These are phyloP conservation scores for Astragalus glycyphyllos DNA, from an alignment of 306 rosid genomes.

Conservation along the genomic window DNA sequence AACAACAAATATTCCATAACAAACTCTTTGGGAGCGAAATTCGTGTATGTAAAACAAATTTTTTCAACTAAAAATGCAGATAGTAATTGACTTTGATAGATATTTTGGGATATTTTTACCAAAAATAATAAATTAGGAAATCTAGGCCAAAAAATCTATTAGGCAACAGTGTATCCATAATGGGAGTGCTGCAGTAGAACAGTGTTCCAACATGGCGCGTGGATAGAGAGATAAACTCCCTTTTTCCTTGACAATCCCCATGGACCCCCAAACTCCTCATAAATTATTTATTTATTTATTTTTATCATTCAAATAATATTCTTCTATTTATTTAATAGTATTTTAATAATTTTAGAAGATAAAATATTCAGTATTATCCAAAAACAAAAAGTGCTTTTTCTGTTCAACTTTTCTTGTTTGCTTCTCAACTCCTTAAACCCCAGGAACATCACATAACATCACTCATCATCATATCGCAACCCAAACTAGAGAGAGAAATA, in stretches of 20 bases:
- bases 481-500: conserved; percentile 46
- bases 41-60: too few relatives aligned
- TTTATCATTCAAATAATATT: background rate
- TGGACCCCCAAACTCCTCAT: conserved; percentile 28
- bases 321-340: background rate
- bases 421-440: conserved; percentile 51
- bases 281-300: background rate
- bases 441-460: conserved; percentile 43
- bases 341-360: background rate
- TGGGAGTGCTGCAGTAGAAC: conserved; percentile 2
- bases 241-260: conserved; percentile 34
- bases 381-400: conserved; percentile 55
- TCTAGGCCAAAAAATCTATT: background rate
- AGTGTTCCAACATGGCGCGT: conserved; percentile 25
- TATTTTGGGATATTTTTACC: conserved; percentile 7
- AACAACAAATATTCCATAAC: too few relatives aligned
- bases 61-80: background rate
- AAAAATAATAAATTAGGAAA: background rate
- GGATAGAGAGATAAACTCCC: background rate
- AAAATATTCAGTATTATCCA: conserved; percentile 57
- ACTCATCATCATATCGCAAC: conserved; percentile 48
- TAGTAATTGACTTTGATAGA: background rate
- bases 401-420: conserved; percentile 54
- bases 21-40: too few relatives aligned
- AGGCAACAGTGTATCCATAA: too few relatives aligned